phyloP scores from a whole-genome alignment of 805 yeast genomes.

The Yarrowia bubula region DNA sequence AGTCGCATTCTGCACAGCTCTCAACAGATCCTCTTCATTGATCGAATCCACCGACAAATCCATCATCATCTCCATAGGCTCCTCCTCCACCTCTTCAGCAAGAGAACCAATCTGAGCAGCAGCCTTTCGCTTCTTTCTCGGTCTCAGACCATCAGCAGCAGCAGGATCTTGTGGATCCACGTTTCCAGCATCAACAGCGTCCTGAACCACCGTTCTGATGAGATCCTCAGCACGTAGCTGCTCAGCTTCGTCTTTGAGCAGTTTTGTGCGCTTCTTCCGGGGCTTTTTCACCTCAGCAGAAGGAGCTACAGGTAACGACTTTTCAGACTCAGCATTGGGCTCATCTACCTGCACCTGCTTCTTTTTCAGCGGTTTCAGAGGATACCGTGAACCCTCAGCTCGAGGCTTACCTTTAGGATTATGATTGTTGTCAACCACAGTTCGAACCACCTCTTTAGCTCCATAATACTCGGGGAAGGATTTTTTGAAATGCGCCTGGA shows the following conservation, averaged over 20 bases:
- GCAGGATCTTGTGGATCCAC: conserved; percentile 18
- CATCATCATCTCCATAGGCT: not conserved
- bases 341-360: not conserved
- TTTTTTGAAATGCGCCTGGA: not conserved
- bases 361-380: conserved; percentile 4
- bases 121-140: not conserved
- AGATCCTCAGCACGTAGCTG: conserved; percentile 17
- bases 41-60: not conserved
- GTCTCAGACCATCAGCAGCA: conserved; percentile 12
- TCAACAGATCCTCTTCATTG: conserved; percentile 18
- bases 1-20: conserved; percentile 18
- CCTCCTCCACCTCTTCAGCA: not conserved
- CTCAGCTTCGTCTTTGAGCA: conserved; percentile 5
- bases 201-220: conserved; percentile 8
- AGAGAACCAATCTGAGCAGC: conserved; percentile 18
- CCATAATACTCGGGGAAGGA: conserved; percentile 21
- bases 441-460: conserved; percentile 23
- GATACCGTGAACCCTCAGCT: conserved; percentile 19
- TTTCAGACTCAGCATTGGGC: conserved; percentile 15
- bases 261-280: not conserved
- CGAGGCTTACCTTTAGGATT: conserved; percentile 19
- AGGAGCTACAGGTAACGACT: not conserved
- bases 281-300: not conserved
- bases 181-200: conserved; percentile 3
- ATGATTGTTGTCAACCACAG: conserved; percentile 21